Evolutionary conservation across 2,329 filamentous ascomycete species (phyloP).

Genomic region (Aspergillus sergii): DNA sequence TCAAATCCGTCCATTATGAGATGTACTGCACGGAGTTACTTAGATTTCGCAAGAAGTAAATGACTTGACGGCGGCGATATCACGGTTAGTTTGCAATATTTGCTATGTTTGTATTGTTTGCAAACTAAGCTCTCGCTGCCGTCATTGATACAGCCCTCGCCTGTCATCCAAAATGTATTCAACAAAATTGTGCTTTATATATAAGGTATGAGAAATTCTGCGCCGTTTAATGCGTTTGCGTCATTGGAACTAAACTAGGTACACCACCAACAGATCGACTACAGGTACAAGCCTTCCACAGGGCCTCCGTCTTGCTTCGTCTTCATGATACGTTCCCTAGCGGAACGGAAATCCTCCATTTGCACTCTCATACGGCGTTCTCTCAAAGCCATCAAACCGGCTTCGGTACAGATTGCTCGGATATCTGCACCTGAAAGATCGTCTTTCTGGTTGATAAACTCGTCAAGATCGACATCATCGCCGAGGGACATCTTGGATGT

Average conservation of each 20-base stretch:
- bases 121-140: not conserved
- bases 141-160: not conserved
- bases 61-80: slow-evolving; percentile 15
- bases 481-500: slow-evolving; percentile 98
- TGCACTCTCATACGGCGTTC: slow-evolving; percentile 97
- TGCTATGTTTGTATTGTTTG: slow-evolving; percentile 22
- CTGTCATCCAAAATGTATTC: not conserved
- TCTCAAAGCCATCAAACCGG: slow-evolving; percentile 87
- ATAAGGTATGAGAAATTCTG: slow-evolving; percentile 12
- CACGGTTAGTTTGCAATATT: slow-evolving; percentile 25
- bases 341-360: slow-evolving; percentile 95
- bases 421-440: slow-evolving; percentile 97
- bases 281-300: slow-evolving; percentile 92
- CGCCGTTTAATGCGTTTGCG: slow-evolving; percentile 8
- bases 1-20: slow-evolving; percentile 47
- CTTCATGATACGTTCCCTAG: slow-evolving; percentile 91
- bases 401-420: slow-evolving; percentile 98
- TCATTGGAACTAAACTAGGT: slow-evolving; percentile 13
- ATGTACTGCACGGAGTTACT: slow-evolving; percentile 1
- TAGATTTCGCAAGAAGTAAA: not conserved
- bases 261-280: slow-evolving; percentile 42
- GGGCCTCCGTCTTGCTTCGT: slow-evolving; percentile 99
- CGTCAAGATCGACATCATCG: slow-evolving; percentile 95
- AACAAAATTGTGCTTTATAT: not conserved
- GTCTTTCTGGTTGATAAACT: slow-evolving; percentile 98